Base-by-base conservation (phyloP, 805 yeast genomes). In the Alloascoidea africana region DNA sequence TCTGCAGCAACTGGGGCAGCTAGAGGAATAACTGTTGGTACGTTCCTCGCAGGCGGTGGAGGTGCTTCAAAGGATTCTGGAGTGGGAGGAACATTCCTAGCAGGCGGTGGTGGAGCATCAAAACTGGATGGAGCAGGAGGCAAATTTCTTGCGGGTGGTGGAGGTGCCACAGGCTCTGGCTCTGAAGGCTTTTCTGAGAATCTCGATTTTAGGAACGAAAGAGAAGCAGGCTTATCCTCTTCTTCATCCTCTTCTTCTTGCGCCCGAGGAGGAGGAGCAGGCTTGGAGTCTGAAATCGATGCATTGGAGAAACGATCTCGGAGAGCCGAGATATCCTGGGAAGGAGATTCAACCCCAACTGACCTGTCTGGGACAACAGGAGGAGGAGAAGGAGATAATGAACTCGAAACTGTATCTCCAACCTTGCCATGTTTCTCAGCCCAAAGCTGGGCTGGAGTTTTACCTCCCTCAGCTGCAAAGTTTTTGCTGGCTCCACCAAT, bases 401-500 rank as follows among this genome's bases (percentile, higher is more conserved):
- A 35, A 3, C 47, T 40, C 18, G 49, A 34, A 62, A 59, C 46
- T 65, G 69, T 48, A 8, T 8, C 8, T 23, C 13, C 8, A 23
- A 63, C 73, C 53, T 76, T 68, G 36, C 85, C 94, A 52, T 78
- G 74, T 60, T 77, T 81, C 53, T 81, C 96, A 16, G 96, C 96
- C 96, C 96, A 86, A 18, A 83, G 50, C 60, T 86, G 96, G 18
- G 96, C 96, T 16, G 96, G 96, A 4, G 94, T 81, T 57, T 84
- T 82, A 42, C 94, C 96, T 42, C 67, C 70, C 43, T 70, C 70
- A 38, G 77, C 60, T 43, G 71, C 91, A 53, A 70, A 78, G 47
- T 58, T 58, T 53, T 73, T 66, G 18, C 72, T 65, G 36, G 74
- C 59, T 32, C 84, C 89, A 38, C 76, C 73, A 35, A 68, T 66